These are phyloP conservation scores for Aspergillus kassunensis DNA, from an alignment of 495 filamentous ascomycete species.

Conservation along the genomic window DNA sequence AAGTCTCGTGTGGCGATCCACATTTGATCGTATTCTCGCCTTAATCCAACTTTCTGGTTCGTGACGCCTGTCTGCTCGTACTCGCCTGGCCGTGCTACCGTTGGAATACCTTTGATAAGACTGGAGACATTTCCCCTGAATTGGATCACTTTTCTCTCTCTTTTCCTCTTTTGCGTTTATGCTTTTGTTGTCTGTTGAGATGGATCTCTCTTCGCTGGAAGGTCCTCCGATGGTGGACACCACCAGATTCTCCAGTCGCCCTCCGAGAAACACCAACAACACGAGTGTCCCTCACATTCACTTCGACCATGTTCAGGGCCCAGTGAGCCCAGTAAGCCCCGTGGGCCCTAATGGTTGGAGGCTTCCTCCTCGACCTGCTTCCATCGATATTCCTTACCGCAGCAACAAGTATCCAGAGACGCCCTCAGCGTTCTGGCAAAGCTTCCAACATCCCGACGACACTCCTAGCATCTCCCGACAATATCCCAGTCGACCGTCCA, in stretches of 20 bases:
- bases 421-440: conserved; percentile 4
- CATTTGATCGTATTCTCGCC: conserved; percentile 22
- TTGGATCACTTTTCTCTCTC: not conserved
- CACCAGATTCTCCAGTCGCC: conserved; percentile 7
- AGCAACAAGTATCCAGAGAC: conserved; percentile 8
- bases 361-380: conserved; percentile 19
- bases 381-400: conserved; percentile 9
- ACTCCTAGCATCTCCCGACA: not conserved
- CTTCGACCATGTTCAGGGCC: not conserved
- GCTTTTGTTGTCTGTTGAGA: conserved; percentile 4
- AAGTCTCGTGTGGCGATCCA: conserved; percentile 12
- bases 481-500: too few relatives aligned
- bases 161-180: not conserved
- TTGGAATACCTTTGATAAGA: too few relatives aligned
- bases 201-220: conserved; percentile 40
- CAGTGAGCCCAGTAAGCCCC: conserved; percentile 7
- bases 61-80: conserved; percentile 4
- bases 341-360: not conserved
- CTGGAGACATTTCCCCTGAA: too few relatives aligned
- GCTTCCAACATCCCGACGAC: not conserved
- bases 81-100: conserved; percentile 8
- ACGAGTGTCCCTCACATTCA: conserved; percentile 8
- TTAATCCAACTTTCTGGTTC: conserved; percentile 14
- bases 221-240: conserved; percentile 30
- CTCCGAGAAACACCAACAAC: not conserved